Evolutionary conservation across 1,139 yeast species (phyloP), one percentile per base, ranked within the genome.

Genomic region (Candida sp.): DNA sequence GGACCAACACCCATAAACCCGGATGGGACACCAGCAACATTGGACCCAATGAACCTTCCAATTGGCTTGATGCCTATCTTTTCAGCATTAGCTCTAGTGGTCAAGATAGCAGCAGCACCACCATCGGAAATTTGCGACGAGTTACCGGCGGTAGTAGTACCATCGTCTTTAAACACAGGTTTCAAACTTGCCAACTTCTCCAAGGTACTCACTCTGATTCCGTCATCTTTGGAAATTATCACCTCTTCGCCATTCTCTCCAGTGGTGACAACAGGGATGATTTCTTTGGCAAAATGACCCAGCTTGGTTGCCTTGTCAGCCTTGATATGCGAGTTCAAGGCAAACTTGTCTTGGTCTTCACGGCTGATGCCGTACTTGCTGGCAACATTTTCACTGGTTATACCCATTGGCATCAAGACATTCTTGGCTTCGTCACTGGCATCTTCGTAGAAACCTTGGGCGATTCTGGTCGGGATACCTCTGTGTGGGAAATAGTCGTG

Each of bases 341-440:
- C 77, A 58, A 75, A 75, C 42, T 58, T 61, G 53, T 75, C 80
- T 70, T 91, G 97, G 56, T 73, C 79, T 51, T 73, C 68, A 66
- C 97, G 85, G 12, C 86, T 63, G 53, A 91, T 73, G 51, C 67
- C 62, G 69, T 78, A 88, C 63, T 80, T 80, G 44, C 71, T 70
- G 37, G 62, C 64, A 46, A 61, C 64, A 46, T 59, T 58, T 49
- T 61, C 63, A 47, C 60, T 57, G 27, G 64, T 60, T 88, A 85
- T 84, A 37, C 97, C 97, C 97, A 90, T 90, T 58, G 97, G 63
- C 59, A 60, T 60, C 41, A 61, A 55, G 25, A 61, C 63, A 47
- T 71, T 70, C 48, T 65, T 59, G 25, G 63, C 60, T 57, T 68
- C 63, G 27, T 55, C 58, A 39, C 50, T 49, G 7, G 67, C 65